These are phyloP conservation scores for Sporopachydermia quercuum DNA, from an alignment of 805 yeast species.

Conservation along the genomic window DNA sequence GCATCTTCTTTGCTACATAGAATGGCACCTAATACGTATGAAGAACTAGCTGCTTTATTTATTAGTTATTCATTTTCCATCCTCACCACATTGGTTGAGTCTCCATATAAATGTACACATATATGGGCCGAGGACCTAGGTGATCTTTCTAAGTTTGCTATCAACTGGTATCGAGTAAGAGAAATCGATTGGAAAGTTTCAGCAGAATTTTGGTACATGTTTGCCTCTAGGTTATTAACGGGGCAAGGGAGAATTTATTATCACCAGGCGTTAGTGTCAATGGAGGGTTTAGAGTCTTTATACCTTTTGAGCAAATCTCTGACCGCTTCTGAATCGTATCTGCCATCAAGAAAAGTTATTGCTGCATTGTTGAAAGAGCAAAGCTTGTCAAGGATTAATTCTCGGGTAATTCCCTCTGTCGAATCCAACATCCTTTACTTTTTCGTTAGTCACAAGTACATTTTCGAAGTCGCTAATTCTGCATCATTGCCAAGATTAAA, in stretches of 20 bases:
- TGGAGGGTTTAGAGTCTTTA: conserved; percentile 28
- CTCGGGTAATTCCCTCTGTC: neutral
- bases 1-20: too few species aligned
- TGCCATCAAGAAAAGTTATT: neutral
- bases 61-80: conserved; percentile 10
- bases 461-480: neutral
- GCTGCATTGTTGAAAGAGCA: neutral
- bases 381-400: neutral
- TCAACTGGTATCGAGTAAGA: conserved; percentile 65
- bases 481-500: too few species aligned
- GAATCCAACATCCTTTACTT: neutral
- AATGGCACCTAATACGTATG: too few species aligned
- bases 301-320: conserved; percentile 13
- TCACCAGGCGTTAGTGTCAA: conserved; percentile 79
- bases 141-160: conserved; percentile 77
- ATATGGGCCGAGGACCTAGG: conserved; percentile 78
- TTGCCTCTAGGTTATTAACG: conserved; percentile 56
- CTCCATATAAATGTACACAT: conserved; percentile 12
- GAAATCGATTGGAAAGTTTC: conserved; percentile 77
- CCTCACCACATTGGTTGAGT: conserved; percentile 12
- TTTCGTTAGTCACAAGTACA: neutral
- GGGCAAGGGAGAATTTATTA: conserved; percentile 81
- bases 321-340: conserved; percentile 8
- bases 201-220: conserved; percentile 71
- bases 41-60: conserved; percentile 10